phyloP scores from a whole-genome alignment of 73 alveolate genomes.

The Paramecium biaurelia region DNA sequence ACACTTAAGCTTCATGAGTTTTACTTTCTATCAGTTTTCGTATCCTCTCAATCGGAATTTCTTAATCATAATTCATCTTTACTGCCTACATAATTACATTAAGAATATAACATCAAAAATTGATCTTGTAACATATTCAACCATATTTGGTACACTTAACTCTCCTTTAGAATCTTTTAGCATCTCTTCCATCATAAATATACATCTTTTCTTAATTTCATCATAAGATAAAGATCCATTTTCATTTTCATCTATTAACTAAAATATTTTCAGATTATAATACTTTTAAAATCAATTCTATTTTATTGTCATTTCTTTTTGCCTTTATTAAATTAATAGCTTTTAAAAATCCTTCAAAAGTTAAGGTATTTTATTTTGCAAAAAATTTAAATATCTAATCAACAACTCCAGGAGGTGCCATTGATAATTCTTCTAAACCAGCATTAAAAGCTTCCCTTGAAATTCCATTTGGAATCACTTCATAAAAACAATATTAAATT shows the following conservation, averaged over 20 bases:
- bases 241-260: constrained; percentile 45
- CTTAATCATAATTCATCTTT: background rate
- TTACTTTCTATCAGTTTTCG: constrained; percentile 50
- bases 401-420: constrained; percentile 52
- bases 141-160: constrained; percentile 27
- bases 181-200: constrained; percentile 45
- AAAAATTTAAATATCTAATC: constrained; percentile 4
- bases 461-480: constrained; percentile 53
- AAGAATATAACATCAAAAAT: constrained; percentile 11
- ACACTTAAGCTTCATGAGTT: constrained; percentile 25
- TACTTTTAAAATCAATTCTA: constrained; percentile 34
- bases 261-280: too few relatives aligned
- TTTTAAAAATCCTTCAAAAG: constrained; percentile 45
- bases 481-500: background rate
- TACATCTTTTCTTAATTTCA: constrained; percentile 38
- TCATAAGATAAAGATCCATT: constrained; percentile 39
- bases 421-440: constrained; percentile 37
- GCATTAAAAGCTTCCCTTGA: constrained; percentile 47
- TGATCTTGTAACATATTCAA: constrained; percentile 48
- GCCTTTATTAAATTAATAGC: constrained; percentile 49
- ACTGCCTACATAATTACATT: background rate
- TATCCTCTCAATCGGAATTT: constrained; percentile 40
- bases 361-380: constrained; percentile 1
- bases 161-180: background rate
- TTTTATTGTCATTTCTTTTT: constrained; percentile 36